Conservation (phyloP, 768 basidiomycete species). For the Phaeolepiota aurea region DNA sequence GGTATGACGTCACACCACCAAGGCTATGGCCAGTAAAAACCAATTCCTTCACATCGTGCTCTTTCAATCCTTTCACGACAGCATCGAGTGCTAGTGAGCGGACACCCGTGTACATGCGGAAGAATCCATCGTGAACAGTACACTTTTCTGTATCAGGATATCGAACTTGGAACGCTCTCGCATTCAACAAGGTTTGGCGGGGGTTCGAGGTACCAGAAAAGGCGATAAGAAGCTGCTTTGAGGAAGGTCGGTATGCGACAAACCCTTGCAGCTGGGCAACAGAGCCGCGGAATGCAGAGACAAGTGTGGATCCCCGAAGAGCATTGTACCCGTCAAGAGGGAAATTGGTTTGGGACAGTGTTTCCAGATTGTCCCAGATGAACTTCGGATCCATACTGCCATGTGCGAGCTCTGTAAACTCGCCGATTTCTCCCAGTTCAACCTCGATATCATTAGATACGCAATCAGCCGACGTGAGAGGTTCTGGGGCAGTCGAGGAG, state of each 20-base stretch:
- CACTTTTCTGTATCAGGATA: slow-evolving; percentile 15
- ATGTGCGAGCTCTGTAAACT: slow-evolving; percentile 33
- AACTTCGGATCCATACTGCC: slow-evolving; percentile 19
- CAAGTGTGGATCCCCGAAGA: slow-evolving; percentile 17
- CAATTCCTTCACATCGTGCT: slow-evolving; percentile 20
- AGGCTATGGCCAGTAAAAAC: slow-evolving; percentile 35
- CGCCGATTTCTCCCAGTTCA: slow-evolving; percentile 26
- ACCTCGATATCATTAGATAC: slow-evolving; percentile 17
- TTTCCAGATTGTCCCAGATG: slow-evolving; percentile 25
- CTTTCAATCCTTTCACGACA: slow-evolving; percentile 15
- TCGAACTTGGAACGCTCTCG: slow-evolving; percentile 17
- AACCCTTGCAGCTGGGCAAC: slow-evolving; percentile 25
- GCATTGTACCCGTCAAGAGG: slow-evolving; percentile 31
- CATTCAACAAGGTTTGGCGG: slow-evolving; percentile 25
- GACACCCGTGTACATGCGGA: slow-evolving; percentile 28
- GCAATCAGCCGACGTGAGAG: slow-evolving; percentile 22
- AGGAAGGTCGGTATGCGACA: slow-evolving; percentile 24
- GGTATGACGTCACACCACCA: slow-evolving; percentile 27
- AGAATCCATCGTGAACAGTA: slow-evolving; percentile 34
- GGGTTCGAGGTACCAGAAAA: slow-evolving; percentile 27
- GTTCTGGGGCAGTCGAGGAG: slow-evolving; percentile 21
- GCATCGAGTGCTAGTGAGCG: slow-evolving; percentile 15
- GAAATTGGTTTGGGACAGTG: slow-evolving; percentile 21
- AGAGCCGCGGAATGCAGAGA: slow-evolving; percentile 22
- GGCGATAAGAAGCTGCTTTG: slow-evolving; percentile 28